A percentile compares a stretch with the other conserved stretches of the same genome.
Conservation (phyloP, 257 asterid genomes). For the Nicotiana sylvestris region DNA sequence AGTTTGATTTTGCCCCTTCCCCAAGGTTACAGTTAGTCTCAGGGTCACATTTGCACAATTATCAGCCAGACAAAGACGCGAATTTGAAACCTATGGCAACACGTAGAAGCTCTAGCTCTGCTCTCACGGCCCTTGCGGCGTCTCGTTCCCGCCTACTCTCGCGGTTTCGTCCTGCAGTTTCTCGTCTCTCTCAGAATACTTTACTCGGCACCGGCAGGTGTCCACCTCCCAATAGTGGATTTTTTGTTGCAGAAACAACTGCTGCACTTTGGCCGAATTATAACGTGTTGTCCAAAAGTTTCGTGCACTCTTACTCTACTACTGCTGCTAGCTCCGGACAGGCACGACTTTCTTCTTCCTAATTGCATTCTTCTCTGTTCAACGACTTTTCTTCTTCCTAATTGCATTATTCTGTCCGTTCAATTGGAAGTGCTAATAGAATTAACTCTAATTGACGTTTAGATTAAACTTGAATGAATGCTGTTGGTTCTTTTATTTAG, state of each 20-base stretch:
- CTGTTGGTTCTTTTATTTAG: not conserved
- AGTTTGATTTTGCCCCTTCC: not conserved
- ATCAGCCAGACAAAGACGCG: not conserved
- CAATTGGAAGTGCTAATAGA: not conserved
- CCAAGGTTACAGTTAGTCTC: not conserved
- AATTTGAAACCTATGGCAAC: not conserved
- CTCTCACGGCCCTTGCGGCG: constrained; percentile 35
- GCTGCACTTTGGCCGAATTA: constrained; percentile 22
- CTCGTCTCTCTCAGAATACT: constrained; percentile 22
- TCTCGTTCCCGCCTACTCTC: constrained; percentile 22
- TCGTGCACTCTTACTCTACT: constrained; percentile 48
- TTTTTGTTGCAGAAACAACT: constrained; percentile 14
- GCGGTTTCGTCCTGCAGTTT: constrained; percentile 9
- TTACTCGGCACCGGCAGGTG: constrained; percentile 13
- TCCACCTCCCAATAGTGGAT: constrained; percentile 5
- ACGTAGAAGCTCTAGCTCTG: constrained; percentile 23
- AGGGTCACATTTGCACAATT: not conserved
- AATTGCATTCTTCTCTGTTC: not conserved
- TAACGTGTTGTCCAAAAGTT: not conserved
- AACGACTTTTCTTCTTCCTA: not conserved
- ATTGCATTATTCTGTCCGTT: not conserved
- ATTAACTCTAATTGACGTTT: not conserved
- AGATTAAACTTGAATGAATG: not conserved
- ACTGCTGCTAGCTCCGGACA: constrained; percentile 39
- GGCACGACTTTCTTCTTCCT: constrained; percentile 21